A percentile compares a stretch with the other conserved stretches of the same genome.
Conservation (phyloP, 306 rosid genomes). For the Quercus parvula region DNA sequence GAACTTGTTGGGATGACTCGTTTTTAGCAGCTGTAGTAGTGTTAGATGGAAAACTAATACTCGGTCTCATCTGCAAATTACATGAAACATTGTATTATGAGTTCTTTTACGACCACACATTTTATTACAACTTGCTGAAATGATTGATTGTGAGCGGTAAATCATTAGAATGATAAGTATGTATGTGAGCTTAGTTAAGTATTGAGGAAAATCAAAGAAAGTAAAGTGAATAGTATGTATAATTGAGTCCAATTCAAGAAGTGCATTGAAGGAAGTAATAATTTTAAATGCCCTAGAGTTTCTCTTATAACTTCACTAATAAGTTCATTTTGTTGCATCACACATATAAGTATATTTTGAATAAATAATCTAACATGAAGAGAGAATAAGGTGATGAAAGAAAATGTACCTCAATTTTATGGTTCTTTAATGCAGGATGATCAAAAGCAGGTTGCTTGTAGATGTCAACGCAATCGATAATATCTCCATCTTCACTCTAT, state of each 20-base stretch:
- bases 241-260: too few relatives aligned
- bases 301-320: too few relatives aligned
- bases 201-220: neutral
- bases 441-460: conserved; percentile 59
- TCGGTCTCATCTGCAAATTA: conserved; percentile 44
- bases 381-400: neutral
- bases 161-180: too few relatives aligned
- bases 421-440: conserved; percentile 50
- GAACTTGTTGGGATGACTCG: neutral
- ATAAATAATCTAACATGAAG: too few relatives aligned
- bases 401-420: conserved; percentile 40
- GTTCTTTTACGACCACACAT: too few relatives aligned
- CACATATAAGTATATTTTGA: too few relatives aligned
- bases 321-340: too few relatives aligned
- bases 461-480: conserved; percentile 51
- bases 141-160: too few relatives aligned
- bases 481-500: conserved; percentile 49
- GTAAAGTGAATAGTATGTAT: too few relatives aligned
- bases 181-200: neutral
- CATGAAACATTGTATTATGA: neutral
- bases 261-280: too few relatives aligned
- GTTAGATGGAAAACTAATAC: neutral
- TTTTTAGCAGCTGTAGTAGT: conserved; percentile 1
- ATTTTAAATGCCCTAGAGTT: too few relatives aligned
- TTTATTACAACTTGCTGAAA: too few relatives aligned